These are phyloP conservation scores for Penicillium expansum DNA, from an alignment of 2,329 filamentous ascomycete genomes.

Conservation along the genomic window DNA sequence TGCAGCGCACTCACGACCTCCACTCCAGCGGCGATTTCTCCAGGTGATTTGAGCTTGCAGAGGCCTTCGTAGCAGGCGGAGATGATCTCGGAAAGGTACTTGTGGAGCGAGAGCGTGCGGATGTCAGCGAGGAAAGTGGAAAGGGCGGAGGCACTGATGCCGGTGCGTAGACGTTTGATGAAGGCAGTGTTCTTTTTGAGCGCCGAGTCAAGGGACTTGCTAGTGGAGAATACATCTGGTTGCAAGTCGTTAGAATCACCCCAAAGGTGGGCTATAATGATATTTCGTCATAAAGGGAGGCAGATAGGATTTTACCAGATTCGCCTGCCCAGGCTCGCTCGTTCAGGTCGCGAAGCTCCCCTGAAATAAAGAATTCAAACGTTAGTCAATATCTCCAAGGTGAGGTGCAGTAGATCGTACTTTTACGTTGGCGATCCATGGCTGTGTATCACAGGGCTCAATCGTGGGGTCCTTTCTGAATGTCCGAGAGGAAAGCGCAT, in stretches of 20 bases:
- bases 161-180: slow-evolving; percentile 91
- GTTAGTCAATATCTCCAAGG: not conserved
- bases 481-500: slow-evolving; percentile 36
- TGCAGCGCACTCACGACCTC: slow-evolving; percentile 95
- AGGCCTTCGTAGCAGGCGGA: slow-evolving; percentile 93
- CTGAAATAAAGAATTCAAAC: slow-evolving; percentile 46
- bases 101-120: slow-evolving; percentile 83
- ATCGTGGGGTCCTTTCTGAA: slow-evolving; percentile 36
- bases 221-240: slow-evolving; percentile 73
- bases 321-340: slow-evolving; percentile 85
- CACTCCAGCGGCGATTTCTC: slow-evolving; percentile 87
- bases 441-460: slow-evolving; percentile 29
- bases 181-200: slow-evolving; percentile 98
- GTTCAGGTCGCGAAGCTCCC: slow-evolving; percentile 88
- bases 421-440: slow-evolving; percentile 53
- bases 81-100: slow-evolving; percentile 95
- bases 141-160: slow-evolving; percentile 75
- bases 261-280: slow-evolving; percentile 5
- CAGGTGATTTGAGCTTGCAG: slow-evolving; percentile 83
- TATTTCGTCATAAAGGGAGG: slow-evolving; percentile 11
- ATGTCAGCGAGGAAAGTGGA: slow-evolving; percentile 87
- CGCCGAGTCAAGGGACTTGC: slow-evolving; percentile 82
- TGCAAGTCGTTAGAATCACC: slow-evolving; percentile 16
- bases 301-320: slow-evolving; percentile 59
- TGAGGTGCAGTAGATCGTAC: slow-evolving; percentile 28